Evolutionary conservation across 2,329 filamentous ascomycete species (phyloP), one percentile per base, ranked within the genome.

Genomic region (Aureobasidium sp.): DNA sequence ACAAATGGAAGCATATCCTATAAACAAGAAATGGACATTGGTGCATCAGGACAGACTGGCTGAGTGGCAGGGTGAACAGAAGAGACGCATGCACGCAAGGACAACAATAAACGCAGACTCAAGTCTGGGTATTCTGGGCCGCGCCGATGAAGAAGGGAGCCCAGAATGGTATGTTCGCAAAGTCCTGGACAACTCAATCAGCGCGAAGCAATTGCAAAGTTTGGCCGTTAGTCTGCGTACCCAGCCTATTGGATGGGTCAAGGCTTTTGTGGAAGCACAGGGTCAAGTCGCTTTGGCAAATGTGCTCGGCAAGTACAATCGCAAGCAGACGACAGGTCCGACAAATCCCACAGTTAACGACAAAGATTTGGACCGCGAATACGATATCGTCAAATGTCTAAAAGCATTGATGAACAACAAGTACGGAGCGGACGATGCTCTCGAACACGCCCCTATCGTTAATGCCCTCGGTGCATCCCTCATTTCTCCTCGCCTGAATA

Each of bases 381-480:
- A 97, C 73, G 94, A 97, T 72, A 96, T 99, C 65, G 85, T 96
- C 72, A 99, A 99, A 77, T 97, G 94, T 77, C 77, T 99, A 62
- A 97, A 97, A 79, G 91, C 92, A 36, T 77, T 97, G 62, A 96
- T 97, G 89, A 99, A 99, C 84, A 99, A 97, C 83, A 97, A 96
- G 74, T 97, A 96, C 73, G 94, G 94, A 64, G 94, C 94, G 64
- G 94, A 99, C 72, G 92, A 99, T 81, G 94, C 94, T 21, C 80
- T 99, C 62, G 81, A 85, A 64, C 92, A 97, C 72, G 89, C 94
- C 71, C 90, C 93, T 71, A 90, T 97, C 65, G 87, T 97, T 65
- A 85, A 95, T 61, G 90, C 94, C 1, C 81, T 99, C 48, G 90
- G 88, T 54, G 91, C 86, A 27, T 96, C 91, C 39, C 80, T 99